Evolutionary conservation across 164 flowering plant species (phyloP).

Genomic region (Chimonanthus salicifolius): DNA sequence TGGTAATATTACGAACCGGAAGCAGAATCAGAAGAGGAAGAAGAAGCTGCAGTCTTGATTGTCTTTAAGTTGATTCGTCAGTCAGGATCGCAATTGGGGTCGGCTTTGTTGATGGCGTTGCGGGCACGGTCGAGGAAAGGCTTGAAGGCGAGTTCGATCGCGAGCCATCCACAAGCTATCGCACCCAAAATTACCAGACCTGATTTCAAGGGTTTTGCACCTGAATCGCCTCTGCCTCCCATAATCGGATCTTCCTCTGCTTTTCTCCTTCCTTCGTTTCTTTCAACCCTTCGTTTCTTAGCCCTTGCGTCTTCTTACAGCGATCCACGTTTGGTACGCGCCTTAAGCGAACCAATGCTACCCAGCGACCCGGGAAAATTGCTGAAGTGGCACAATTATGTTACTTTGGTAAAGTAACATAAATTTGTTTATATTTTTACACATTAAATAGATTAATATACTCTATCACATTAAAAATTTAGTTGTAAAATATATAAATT

Average conservation of each 20-base stretch:
- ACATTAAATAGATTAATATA: too few species aligned
- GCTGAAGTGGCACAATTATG: too few species aligned
- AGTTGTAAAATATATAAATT: too few species aligned
- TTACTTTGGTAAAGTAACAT: too few species aligned
- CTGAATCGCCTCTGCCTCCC: conserved; percentile 13
- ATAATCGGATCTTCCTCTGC: conserved; percentile 9
- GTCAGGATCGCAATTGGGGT: conserved; percentile 66
- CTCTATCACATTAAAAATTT: too few species aligned
- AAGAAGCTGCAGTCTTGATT: conserved; percentile 1
- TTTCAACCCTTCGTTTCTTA: neutral
- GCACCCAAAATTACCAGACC: conserved; percentile 57
- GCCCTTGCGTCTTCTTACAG: neutral
- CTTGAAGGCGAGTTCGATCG: conserved; percentile 70
- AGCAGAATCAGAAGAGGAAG: neutral
- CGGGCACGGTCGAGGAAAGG: conserved; percentile 62
- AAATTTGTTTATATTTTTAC: too few species aligned
- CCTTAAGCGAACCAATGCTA: too few species aligned
- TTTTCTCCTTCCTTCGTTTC: neutral
- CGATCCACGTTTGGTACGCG: too few species aligned
- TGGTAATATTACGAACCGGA: too few species aligned
- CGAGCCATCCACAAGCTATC: conserved; percentile 61
- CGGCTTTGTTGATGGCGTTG: conserved; percentile 53
- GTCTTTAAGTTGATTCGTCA: conserved; percentile 26
- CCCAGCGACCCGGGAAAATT: too few species aligned
- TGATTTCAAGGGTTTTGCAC: conserved; percentile 30